Base-by-base conservation (phyloP, 441 rosid genomes). In the Hura crepitans region DNA sequence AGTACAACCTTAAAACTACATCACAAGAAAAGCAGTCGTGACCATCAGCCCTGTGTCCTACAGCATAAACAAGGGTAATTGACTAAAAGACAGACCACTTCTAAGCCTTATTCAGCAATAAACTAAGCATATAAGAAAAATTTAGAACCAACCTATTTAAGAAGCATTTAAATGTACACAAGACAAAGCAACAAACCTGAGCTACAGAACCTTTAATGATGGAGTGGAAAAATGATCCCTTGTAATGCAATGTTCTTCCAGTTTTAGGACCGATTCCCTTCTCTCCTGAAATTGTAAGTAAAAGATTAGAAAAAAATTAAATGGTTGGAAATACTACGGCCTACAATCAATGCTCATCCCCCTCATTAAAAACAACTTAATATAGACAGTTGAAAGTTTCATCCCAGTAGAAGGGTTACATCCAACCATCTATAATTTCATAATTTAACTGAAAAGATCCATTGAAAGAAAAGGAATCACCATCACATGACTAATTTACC, bases 1-100 rank as follows among this genome's bases (percentile, higher is more conserved):
- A 74, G 86, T 81, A 89, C 97, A 88, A 92, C 99, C 99, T 94
- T 83, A 94, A 91, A 92, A 90, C 96, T 86, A 94, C 69, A 89
- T 87, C 91, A 93, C 93, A 91, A 82, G 94, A 89, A 89, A 92
- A 86, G 94, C 91, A 94, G 94, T 84, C 84, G 86, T 85, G 94
- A 81, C 81, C 87, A 89, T 90, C 94, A 85, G 85, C 92, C 97
- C 96, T 94, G 97, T 85, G 75, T 85, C 97, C 96, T 92, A 94
- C 97, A 94, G 90, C 86, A 92, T 91, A 89, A 88, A 90, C 86
- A 87, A 85, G 81, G 81, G 87, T 80, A 92, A 89, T 86, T 65
- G 80, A 88, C 97, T 80, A 90, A 89, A n/a, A 85, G 89, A 77
- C 75, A 65, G 85, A 83, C 88, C 91, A 80, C 88, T 81, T 81